A percentile compares a stretch with the other conserved stretches of the same genome.
phyloP scores from a whole-genome alignment of 129 eudicot species.

The Flaveria brownii region DNA sequence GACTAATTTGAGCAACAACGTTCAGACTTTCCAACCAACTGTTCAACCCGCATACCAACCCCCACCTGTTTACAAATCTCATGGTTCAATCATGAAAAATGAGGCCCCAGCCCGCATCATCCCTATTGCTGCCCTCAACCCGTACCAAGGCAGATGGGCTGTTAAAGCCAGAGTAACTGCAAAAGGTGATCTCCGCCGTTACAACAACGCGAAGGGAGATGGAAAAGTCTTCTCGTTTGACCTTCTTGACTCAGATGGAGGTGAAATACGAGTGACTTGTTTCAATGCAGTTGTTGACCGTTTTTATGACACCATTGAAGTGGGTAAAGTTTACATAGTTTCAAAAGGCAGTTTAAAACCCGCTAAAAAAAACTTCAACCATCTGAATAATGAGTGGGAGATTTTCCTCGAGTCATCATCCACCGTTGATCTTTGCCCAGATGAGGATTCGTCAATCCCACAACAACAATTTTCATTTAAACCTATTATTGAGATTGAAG shows the following conservation, averaged over 20 bases:
- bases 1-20: slow-evolving; percentile 35
- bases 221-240: slow-evolving; percentile 98
- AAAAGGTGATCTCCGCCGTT: slow-evolving; percentile 86
- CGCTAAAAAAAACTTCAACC: slow-evolving; percentile 84
- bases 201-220: slow-evolving; percentile 91
- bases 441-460: slow-evolving; percentile 93
- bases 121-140: slow-evolving; percentile 88
- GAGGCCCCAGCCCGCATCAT: slow-evolving; percentile 97
- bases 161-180: slow-evolving; percentile 96
- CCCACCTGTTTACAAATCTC: slow-evolving; percentile 83
- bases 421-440: slow-evolving; percentile 78
- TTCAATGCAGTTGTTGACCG: slow-evolving; percentile 91
- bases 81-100: slow-evolving; percentile 90
- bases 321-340: slow-evolving; percentile 81
- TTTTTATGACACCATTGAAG: slow-evolving; percentile 70
- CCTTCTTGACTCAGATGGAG: slow-evolving; percentile 91
- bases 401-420: slow-evolving; percentile 76
- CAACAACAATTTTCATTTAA: slow-evolving; percentile 77
- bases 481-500: slow-evolving; percentile 80
- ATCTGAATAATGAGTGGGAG: slow-evolving; percentile 94
- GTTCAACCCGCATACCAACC: slow-evolving; percentile 96
- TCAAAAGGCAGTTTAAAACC: slow-evolving; percentile 97
- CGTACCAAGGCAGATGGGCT: slow-evolving; percentile 99
- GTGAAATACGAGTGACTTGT: slow-evolving; percentile 94
- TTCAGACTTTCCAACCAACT: slow-evolving; percentile 62